Evolutionary conservation across 179 eudicot genomes (phyloP).

Genomic region (Corrigiola litoralis): DNA sequence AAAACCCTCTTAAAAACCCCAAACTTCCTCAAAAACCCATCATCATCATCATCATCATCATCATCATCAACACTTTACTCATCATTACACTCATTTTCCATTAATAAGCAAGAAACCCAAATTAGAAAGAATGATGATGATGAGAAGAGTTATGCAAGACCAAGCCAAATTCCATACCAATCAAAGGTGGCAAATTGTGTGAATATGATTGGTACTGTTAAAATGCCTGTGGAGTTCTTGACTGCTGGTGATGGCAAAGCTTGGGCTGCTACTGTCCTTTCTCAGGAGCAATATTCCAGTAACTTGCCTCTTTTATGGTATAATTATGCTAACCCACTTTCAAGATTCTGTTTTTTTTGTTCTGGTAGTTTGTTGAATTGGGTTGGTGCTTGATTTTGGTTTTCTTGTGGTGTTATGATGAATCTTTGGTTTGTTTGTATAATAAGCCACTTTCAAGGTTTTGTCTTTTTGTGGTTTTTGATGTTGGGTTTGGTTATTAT

Average conservation of each 20-base stretch:
- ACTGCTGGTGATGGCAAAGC: conserved; percentile 39
- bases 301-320: conserved; percentile 27
- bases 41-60: too few species aligned
- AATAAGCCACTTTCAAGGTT: too few species aligned
- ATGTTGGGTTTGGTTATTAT: too few species aligned
- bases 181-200: conserved; percentile 53
- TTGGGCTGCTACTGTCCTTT: conserved; percentile 52
- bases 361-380: background rate
- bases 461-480: too few species aligned
- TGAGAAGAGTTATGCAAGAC: too few species aligned
- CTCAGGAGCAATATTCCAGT: conserved; percentile 18
- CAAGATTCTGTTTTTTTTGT: background rate
- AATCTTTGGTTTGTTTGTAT: background rate
- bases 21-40: too few species aligned
- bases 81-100: too few species aligned
- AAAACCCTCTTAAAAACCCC: too few species aligned
- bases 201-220: conserved; percentile 53
- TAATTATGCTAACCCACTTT: background rate
- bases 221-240: conserved; percentile 39
- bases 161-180: conserved; percentile 57
- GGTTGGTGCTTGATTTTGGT: background rate
- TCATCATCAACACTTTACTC: too few species aligned
- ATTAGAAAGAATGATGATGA: too few species aligned
- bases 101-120: too few species aligned
- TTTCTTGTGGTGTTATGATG: background rate